Evolutionary conservation across 495 filamentous ascomycete species (phyloP), one percentile per base, ranked within the genome.

Genomic region (Xylaria nigripes): DNA sequence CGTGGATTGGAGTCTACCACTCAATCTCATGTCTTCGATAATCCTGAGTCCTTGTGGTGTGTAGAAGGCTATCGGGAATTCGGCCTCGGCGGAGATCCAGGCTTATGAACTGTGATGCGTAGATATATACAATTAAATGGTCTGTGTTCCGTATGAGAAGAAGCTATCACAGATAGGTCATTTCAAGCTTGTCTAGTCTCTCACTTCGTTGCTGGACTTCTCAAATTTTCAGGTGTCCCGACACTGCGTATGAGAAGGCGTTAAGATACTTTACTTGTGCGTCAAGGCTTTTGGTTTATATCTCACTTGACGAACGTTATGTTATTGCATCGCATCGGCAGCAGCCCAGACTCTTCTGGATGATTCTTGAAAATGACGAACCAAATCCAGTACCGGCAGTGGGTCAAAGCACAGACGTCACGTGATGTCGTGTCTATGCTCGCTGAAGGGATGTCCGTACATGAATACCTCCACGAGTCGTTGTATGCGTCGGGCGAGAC

Each of bases 21-120:
- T 42, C 24, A 24, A 32, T 42, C 22, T 48, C 51, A 54, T 54
- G 13, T 41, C 44, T 54, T 29, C 22, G 24, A 30, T n/a, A 36
- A 18, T 29, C 29, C 6, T 32, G 19, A 1, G 30, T 6, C 21
- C 4, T 1, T 18, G 15, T 27, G 32, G 13, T 36, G 13, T 36
- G 32, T 15, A 36, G 2, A 15, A 36, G 32, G 32, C 4, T 29
- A 29, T 29, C 27, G 9, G 27, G 27, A 4, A 29, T 4, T 29
- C 27, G 27, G 27, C n/a, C 25, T 29, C 9, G 25, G 9, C 25
- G 25, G 25, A 29, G 25, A 29, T 29, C 9, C 25, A 3, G 25
- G 25, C 9, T 29, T 29, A 4, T 29, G 3, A 9, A 29, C 25
- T 9, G 25, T 29, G n/a, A n/a, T n/a, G n/a, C n/a, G n/a, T n/a